Percentiles rank a stretch among this genome's conserved stretches.
These are phyloP conservation scores for Peribolospora kevripleyi DNA, from an alignment of 768 basidiomycete genomes.

Conservation along the genomic window DNA sequence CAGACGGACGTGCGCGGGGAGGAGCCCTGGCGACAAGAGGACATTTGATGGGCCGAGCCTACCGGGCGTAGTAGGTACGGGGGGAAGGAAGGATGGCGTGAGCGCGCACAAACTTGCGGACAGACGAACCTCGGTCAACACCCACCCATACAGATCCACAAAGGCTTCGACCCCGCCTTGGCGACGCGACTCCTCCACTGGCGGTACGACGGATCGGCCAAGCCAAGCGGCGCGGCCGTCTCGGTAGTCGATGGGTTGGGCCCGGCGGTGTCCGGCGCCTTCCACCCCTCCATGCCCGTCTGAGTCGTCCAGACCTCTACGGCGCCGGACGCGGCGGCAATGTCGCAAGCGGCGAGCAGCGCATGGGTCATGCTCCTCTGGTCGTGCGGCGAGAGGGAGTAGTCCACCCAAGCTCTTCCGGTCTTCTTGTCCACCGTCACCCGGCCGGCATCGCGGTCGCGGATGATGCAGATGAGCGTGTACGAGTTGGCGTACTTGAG, in stretches of 20 bases:
- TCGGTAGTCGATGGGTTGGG: too few relatives aligned
- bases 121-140: not conserved
- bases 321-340: conserved; percentile 11
- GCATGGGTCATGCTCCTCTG: conserved; percentile 7
- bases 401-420: conserved; percentile 8
- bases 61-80: not conserved
- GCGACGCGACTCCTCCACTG: conserved; percentile 5
- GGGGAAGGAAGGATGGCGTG: not conserved
- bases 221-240: not conserved
- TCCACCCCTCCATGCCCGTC: conserved; percentile 5
- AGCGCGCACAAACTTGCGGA: conserved; percentile 6
- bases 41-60: too few relatives aligned
- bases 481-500: conserved; percentile 7
- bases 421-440: conserved; percentile 7
- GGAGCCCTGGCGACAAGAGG: conserved; percentile 13
- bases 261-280: not conserved
- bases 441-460: conserved; percentile 11
- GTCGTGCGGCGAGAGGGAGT: conserved; percentile 12
- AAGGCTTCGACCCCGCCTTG: conserved; percentile 8
- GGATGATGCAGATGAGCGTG: conserved; percentile 12
- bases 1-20: conserved; percentile 12
- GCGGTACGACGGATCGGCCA: conserved; percentile 8
- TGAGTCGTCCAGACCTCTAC: conserved; percentile 9
- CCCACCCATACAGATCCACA: conserved; percentile 1
- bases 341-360: conserved; percentile 9